Conservation (phyloP, 257 asterid genomes). For the Anisodus tanguticus region DNA sequence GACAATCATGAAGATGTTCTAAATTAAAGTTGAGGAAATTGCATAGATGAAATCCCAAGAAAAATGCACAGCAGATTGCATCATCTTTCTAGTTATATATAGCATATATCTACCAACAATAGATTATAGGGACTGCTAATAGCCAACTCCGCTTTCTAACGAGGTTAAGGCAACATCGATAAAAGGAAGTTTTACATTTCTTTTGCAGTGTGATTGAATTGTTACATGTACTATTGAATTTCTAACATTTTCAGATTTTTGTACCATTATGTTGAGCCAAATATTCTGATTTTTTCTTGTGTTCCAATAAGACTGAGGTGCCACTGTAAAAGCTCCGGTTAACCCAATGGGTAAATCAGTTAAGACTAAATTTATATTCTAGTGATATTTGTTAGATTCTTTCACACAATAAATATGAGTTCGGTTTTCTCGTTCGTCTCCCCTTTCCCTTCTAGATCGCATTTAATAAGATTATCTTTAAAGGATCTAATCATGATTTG, state of each 20-base stretch:
- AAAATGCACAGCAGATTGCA: too few species aligned
- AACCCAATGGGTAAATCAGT: too few species aligned
- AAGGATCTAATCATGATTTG: too few species aligned
- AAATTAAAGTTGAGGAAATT: neutral
- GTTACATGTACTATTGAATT: slow-evolving; percentile 3
- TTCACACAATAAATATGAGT: too few species aligned
- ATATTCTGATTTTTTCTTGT: neutral
- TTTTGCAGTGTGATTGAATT: neutral
- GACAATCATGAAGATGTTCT: neutral
- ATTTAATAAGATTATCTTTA: too few species aligned
- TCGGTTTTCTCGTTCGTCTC: too few species aligned
- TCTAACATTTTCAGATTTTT: neutral
- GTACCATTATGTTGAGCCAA: slow-evolving; percentile 5
- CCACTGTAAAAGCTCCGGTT: neutral
- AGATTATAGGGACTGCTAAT: neutral
- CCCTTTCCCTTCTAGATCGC: too few species aligned
- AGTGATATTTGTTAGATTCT: too few species aligned
- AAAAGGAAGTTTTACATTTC: too few species aligned
- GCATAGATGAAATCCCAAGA: neutral
- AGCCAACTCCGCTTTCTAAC: too few species aligned
- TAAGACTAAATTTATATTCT: too few species aligned
- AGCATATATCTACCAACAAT: neutral
- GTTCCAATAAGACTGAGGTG: neutral
- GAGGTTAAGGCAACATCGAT: too few species aligned
- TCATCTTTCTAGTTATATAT: neutral